Base-by-base conservation (phyloP, 345 rosid species). In the Psidium guajava region DNA sequence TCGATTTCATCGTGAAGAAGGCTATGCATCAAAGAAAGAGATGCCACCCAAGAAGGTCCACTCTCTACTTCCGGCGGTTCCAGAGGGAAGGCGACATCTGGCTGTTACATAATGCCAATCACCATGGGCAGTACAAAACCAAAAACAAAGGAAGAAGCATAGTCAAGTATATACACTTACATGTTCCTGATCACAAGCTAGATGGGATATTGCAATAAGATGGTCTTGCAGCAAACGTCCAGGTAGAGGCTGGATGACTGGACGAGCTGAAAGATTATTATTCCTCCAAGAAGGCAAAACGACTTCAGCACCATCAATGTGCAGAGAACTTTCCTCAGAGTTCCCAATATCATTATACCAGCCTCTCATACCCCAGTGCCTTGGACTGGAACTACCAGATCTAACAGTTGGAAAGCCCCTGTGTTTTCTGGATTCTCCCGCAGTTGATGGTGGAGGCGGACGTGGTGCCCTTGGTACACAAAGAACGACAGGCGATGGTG, bases 321-420 rank as follows among this genome's bases (percentile, higher is more conserved):
- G 90, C 21, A 91, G 88, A 89, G 94, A 89, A 89, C 93, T 90
- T 86, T 95, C 98, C 84, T 95, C 98, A 59, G 87, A 90, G 87
- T 91, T 94, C 83, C 91, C 90, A 86, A 93, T 93, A 83, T 97
- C 98, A 86, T 92, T 92, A 83, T 91, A 93, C 93, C 95, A 92
- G 89, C 98, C 96, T 91, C 95, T 94, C 91, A 95, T 87, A 88
- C 98, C 94, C 99, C 99, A 97, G 82, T 97, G 95, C 90, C 99
- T 92, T 80, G 99, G 99, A 88, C 99, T 97, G 86, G 99, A 97
- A 91, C 99, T 97, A 89, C 99, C 99, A 73, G 99, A 97, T 89
- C 99, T 95, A 89, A 97, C 99, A 86, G 94, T 94, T 51, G 99
- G 96, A 88, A 95, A 93, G 57, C 99, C 98, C 81, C 98, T 91